Evolutionary conservation across 2,329 filamentous ascomycete genomes (phyloP).

Genomic region (Cordyceps tenuipes): DNA sequence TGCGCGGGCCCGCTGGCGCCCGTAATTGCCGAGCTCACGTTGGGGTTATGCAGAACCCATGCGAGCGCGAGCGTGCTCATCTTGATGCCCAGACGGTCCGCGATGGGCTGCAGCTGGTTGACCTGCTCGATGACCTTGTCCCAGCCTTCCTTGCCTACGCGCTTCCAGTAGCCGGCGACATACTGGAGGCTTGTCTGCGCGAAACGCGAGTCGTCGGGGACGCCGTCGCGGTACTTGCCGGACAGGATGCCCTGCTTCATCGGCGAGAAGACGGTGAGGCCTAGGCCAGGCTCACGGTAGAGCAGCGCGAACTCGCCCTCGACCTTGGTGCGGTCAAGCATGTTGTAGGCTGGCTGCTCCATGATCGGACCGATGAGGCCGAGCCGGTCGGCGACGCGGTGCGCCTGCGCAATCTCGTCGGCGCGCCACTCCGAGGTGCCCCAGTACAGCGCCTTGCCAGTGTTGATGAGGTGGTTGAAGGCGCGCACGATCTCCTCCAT

Average conservation of each 20-base stretch:
- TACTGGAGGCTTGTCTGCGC: conserved; percentile 47
- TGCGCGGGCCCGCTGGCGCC: conserved; percentile 51
- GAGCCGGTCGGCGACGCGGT: conserved; percentile 51
- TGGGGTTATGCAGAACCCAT: conserved; percentile 55
- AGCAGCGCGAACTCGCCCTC: conserved; percentile 54
- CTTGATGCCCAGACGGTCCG: conserved; percentile 54
- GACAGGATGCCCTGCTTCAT: conserved; percentile 50
- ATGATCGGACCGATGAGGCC: conserved; percentile 54
- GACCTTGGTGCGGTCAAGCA: conserved; percentile 53
- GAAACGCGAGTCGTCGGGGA: conserved; percentile 51
- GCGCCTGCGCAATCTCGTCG: conserved; percentile 56
- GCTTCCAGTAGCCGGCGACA: conserved; percentile 44
- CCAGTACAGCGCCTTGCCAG: conserved; percentile 63
- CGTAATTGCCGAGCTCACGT: conserved; percentile 53
- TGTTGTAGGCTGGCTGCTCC: conserved; percentile 61
- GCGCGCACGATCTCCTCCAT: conserved; percentile 64
- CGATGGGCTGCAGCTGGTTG: conserved; percentile 51
- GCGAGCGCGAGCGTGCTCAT: conserved; percentile 48
- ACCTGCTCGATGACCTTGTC: conserved; percentile 50
- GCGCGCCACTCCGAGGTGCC: conserved; percentile 62
- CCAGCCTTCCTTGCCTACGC: conserved; percentile 44
- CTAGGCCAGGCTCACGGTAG: conserved; percentile 51
- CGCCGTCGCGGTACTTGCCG: conserved; percentile 59
- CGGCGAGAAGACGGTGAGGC: conserved; percentile 56
- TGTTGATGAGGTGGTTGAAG: conserved; percentile 62